Evolutionary conservation across 1,284 basidiomycete genomes (phyloP), one percentile per base, ranked within the genome.

Genomic region (Microbotryum silenes-acaulis): DNA sequence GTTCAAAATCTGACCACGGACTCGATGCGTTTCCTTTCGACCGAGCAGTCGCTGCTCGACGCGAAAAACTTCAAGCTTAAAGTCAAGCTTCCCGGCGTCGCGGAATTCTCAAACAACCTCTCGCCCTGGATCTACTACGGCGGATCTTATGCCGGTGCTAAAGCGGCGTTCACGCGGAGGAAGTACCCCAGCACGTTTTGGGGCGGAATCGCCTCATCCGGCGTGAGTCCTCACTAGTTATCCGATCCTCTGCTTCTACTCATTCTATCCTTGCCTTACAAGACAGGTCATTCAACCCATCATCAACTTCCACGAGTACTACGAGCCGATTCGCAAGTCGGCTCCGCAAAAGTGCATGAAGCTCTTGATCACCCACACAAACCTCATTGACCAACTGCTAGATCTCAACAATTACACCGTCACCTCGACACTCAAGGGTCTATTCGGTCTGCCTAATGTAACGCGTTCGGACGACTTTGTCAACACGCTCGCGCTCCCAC

Each of bases 71-170:
- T 97, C 74, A 90, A 97, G 80, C 78, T 81, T 8, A 82, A 86
- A 61, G 84, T 96, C 72, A 81, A 85, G 68, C 86, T 94, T 60
- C 75, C 75, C 1, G 86, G 86, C 0, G 82, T 93, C 6, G 83
- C 87, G 62, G 81, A 87, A 64, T 71, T 89, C 59, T 42, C 37
- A 42, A 83, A 81, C 6, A 74, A 57, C 59, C 79, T 75, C 37
- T 85, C 86, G 0, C 88, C 90, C 2, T 94, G 92, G 88, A 90
- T 97, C 66, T 94, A 94, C 75, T 96, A 96, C 71, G 93, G 94
- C 29, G 90, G 78, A 3, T 75, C 70, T 0, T 93, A 97, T 72
- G 91, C 93, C 8, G 94, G 94, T 55, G 93, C 91, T 5, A 85
- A 93, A 20, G 86, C 91, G 0, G 94, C 94, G 0, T 91, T 97